Evolutionary conservation across 2,329 filamentous ascomycete genomes (phyloP), one percentile per base, ranked within the genome.

Genomic region (Aureobasidium uvarum): DNA sequence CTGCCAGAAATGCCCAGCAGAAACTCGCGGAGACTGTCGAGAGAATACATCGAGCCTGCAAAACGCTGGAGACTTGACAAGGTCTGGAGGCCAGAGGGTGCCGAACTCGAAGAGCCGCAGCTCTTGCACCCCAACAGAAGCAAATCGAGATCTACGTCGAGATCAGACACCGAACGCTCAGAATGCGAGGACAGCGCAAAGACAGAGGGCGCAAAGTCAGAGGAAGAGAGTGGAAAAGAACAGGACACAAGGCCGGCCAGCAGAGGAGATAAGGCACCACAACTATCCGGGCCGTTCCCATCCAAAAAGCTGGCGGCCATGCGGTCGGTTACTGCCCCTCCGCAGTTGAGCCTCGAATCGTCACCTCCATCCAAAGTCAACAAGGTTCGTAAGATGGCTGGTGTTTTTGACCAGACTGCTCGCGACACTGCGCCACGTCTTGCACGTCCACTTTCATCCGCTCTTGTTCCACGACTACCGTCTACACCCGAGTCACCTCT

Each of bases 1-100:
- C 78, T 95, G 20, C 91, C 91, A 0, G 86, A 90, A 81, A 84
- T 65, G 87, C 88, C 13, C 81, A 84, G 69, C 85, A 89, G 88
- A 66, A 67, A 62, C 1, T 79, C 85, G 60, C 87, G 83, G 72
- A 89, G 87, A 77, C 85, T 83, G 68, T 87, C 89, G 16, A 91
- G 89, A 86, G 87, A 83, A 33, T 86, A 88, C 1, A 83, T 84
- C 72, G 78, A 80, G 69, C 81, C 78, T 68, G 82, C 81, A 68
- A 82, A 82, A 74, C 80, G 78, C 70, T 82, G 81, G 81, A 77
- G 74, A 50, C 72, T 81, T 55, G 76, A 81, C 66, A 77, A 77
- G 64, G 77, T 76, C 5, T 83, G 81, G 80, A 77, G 77, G 66
- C 80, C 80, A 14, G 78, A 82, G 66, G 77, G 77, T 54, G 75